Evolutionary conservation across 2,329 filamentous ascomycete species (phyloP).

Genomic region (Cadophora gregata): DNA sequence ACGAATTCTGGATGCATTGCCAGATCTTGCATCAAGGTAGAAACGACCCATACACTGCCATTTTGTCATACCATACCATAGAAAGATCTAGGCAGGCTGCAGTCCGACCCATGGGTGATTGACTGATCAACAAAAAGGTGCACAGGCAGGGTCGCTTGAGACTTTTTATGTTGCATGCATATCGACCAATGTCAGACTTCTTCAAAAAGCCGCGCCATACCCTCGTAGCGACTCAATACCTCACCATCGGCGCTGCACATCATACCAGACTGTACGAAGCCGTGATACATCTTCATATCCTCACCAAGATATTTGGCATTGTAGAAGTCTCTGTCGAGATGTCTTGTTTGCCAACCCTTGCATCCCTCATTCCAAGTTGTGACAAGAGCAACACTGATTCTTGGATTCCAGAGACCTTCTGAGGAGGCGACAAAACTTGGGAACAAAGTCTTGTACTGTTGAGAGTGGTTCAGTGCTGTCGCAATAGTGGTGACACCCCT

Average conservation of each 20-base stretch:
- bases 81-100: not conserved
- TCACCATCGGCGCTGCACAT: constrained; percentile 23
- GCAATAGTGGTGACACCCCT: constrained; percentile 12
- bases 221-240: constrained; percentile 29
- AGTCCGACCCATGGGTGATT: not conserved
- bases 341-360: constrained; percentile 22
- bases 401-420: constrained; percentile 23
- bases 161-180: not conserved
- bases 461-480: constrained; percentile 14
- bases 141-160: not conserved
- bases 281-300: constrained; percentile 20
- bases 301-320: constrained; percentile 16
- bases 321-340: constrained; percentile 21
- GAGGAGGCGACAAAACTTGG: constrained; percentile 18
- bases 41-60: not conserved
- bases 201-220: constrained; percentile 23
- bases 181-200: not conserved
- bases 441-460: constrained; percentile 25
- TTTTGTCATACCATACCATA: not conserved
- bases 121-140: not conserved
- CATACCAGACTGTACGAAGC: constrained; percentile 23
- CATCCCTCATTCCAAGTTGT: constrained; percentile 14
- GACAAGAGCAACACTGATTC: constrained; percentile 21
- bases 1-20: not conserved
- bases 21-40: not conserved